Evolutionary conservation across 352 stramenopile genomes (phyloP).

Genomic region (Pythium insidiosum): DNA sequence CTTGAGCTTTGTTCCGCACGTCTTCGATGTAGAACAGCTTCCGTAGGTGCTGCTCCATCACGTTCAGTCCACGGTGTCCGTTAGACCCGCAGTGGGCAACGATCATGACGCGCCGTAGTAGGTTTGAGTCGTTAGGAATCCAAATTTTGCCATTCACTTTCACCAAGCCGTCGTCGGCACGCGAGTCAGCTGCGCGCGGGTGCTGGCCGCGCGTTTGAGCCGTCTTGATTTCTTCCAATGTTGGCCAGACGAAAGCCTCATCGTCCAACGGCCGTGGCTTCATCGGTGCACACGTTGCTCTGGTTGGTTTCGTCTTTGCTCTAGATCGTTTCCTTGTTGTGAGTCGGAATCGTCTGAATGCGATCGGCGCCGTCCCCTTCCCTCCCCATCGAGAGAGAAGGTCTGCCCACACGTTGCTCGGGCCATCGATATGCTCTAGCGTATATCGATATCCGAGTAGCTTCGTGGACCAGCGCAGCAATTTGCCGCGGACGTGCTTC

Average conservation of each 20-base stretch:
- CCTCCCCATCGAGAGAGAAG: conserved; percentile 12
- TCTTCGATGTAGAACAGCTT: not conserved
- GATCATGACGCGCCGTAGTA: conserved; percentile 3
- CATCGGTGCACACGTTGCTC: not conserved
- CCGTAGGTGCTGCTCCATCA: conserved; percentile 4
- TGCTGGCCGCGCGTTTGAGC: not conserved
- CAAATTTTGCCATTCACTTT: not conserved
- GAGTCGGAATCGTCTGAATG: not conserved
- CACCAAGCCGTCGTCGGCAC: not conserved
- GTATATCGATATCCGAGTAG: conserved; percentile 3
- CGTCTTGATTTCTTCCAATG: conserved; percentile 3
- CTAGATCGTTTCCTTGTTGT: not conserved
- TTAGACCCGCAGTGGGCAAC: conserved; percentile 12
- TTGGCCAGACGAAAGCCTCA: conserved; percentile 7
- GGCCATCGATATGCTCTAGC: conserved; percentile 6
- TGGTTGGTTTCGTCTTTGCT: not conserved
- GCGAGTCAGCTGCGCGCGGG: not conserved
- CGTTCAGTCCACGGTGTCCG: conserved; percentile 8
- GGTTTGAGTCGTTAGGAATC: conserved; percentile 5
- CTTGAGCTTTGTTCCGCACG: not conserved
- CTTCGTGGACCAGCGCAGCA: conserved; percentile 8
- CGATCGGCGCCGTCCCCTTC: conserved; percentile 1
- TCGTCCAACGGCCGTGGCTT: conserved; percentile 1
- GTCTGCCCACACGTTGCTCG: too few species aligned
- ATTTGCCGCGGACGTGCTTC: conserved; percentile 8